Evolutionary conservation across 139 green algal species (phyloP).

Genomic region (Chloropicon primus): DNA sequence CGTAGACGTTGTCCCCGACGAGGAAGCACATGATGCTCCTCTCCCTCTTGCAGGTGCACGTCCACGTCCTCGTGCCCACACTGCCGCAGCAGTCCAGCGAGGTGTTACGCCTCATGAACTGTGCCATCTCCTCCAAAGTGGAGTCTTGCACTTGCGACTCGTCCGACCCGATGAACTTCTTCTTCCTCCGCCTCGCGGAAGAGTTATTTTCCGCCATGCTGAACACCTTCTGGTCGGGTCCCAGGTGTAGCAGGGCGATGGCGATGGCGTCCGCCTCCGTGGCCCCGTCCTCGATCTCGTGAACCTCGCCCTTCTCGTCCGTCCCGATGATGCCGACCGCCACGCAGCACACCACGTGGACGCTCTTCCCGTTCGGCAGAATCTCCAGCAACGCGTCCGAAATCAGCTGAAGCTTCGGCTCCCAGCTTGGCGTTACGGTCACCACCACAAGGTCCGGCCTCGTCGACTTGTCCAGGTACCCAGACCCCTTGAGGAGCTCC

Average conservation of each 20-base stretch:
- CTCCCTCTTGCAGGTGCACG: too few relatives aligned
- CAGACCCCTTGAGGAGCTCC: neutral
- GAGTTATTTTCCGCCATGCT: neutral
- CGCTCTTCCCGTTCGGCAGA: neutral
- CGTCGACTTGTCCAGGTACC: neutral
- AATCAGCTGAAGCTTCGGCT: neutral
- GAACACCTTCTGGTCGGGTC: neutral
- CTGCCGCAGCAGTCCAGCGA: too few relatives aligned
- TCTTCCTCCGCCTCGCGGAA: neutral
- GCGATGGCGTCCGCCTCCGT: neutral
- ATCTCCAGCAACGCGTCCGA: neutral
- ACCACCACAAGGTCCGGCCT: neutral
- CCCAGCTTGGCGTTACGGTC: neutral
- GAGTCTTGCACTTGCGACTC: neutral
- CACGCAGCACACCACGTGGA: neutral
- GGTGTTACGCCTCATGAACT: neutral
- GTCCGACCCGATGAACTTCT: neutral
- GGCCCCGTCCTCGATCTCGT: neutral
- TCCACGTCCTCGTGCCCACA: too few relatives aligned
- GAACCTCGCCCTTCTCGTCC: neutral
- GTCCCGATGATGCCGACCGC: neutral
- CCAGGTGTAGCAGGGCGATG: neutral
- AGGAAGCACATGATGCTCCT: neutral
- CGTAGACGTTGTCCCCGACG: neutral
- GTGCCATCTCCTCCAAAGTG: neutral